phyloP scores from a whole-genome alignment of 129 eudicot genomes.

The Escallonia rubra region DNA sequence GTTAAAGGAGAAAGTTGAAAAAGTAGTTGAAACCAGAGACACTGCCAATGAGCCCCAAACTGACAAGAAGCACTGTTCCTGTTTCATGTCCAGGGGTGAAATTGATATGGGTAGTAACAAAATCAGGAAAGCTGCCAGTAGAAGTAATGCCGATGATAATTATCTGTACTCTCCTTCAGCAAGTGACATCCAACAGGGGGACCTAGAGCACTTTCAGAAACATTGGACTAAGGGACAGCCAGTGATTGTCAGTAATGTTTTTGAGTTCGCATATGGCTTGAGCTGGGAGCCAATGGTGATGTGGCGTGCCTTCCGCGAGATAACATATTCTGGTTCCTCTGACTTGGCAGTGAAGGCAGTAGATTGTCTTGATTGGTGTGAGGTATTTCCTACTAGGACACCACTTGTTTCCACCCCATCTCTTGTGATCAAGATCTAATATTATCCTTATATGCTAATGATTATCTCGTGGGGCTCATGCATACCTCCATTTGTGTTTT shows the following conservation, averaged over 20 bases:
- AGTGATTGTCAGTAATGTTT: slow-evolving; percentile 33
- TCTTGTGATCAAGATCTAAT: not conserved
- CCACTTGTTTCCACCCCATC: not conserved
- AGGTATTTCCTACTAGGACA: slow-evolving; percentile 18
- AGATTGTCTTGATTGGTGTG: slow-evolving; percentile 47
- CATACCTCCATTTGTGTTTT: not conserved
- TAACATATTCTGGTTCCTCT: slow-evolving; percentile 17
- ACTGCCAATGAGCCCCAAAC: slow-evolving; percentile 11
- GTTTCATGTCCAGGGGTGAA: slow-evolving; percentile 5
- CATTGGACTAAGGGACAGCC: slow-evolving; percentile 62
- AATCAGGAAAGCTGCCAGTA: slow-evolving; percentile 25
- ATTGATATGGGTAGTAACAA: not conserved
- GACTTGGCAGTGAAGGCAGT: slow-evolving; percentile 33
- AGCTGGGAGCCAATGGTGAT: slow-evolving; percentile 81
- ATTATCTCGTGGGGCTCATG: not conserved
- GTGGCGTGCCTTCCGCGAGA: slow-evolving; percentile 66
- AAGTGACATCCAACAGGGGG: slow-evolving; percentile 24
- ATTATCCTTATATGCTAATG: not conserved
- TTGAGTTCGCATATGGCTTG: slow-evolving; percentile 36
- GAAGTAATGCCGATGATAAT: slow-evolving; percentile 28
- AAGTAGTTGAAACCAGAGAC: not conserved
- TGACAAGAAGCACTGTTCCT: slow-evolving; percentile 11
- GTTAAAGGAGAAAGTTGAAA: slow-evolving; percentile 25
- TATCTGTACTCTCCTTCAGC: slow-evolving; percentile 38
- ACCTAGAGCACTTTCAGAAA: slow-evolving; percentile 39